Evolutionary conservation across 2,329 filamentous ascomycete genomes (phyloP).

Genomic region (Arthrinium puccinioides): DNA sequence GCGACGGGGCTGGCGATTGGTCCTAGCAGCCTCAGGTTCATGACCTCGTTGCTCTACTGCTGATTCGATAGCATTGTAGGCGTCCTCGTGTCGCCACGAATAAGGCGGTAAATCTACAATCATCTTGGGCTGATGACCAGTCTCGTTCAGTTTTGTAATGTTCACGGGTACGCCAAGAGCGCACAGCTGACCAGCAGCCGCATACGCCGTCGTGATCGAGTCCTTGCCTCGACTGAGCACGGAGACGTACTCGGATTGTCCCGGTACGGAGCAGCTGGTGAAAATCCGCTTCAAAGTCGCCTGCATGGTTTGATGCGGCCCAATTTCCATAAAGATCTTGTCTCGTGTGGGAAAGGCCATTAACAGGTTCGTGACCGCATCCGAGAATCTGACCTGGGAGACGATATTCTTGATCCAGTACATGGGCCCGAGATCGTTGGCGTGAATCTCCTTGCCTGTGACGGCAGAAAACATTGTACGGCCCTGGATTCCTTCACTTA

Average conservation of each 20-base stretch:
- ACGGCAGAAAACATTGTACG: slow-evolving; percentile 1
- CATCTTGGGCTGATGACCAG: background rate
- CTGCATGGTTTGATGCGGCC: slow-evolving; percentile 1
- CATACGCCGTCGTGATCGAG: background rate
- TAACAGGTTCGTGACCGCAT: background rate
- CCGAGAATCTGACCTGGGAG: background rate
- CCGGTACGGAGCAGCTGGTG: background rate
- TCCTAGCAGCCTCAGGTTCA: no score
- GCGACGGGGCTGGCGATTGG: background rate
- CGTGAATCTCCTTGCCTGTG: background rate
- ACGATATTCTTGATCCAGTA: slow-evolving; percentile 1
- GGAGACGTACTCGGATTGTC: background rate
- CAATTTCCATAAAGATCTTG: background rate
- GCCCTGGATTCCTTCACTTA: background rate
- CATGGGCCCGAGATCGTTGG: background rate
- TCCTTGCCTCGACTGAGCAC: background rate
- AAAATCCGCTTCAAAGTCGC: background rate
- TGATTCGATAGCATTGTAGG: background rate
- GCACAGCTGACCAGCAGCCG: background rate
- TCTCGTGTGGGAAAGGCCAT: background rate
- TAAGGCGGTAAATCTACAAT: background rate
- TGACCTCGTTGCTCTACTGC: background rate
- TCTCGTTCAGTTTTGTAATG: background rate
- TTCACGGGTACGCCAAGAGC: background rate
- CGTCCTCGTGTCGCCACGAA: background rate